phyloP scores from a whole-genome alignment of 768 basidiomycete species.

The Suillus brevipes region DNA sequence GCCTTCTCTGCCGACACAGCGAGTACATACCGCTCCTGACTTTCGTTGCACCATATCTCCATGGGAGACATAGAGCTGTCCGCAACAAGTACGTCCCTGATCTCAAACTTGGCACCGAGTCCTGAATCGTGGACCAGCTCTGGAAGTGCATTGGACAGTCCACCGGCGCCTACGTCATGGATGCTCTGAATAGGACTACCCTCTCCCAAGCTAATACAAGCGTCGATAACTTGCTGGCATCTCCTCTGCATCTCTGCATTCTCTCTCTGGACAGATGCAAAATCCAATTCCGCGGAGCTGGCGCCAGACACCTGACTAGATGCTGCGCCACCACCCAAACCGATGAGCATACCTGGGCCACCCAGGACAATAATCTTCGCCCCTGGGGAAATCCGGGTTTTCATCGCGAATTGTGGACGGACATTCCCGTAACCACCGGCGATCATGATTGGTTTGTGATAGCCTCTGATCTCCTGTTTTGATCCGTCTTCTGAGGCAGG shows the following conservation, averaged over 20 bases:
- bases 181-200: constrained; percentile 89
- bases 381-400: constrained; percentile 73
- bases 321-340: constrained; percentile 94
- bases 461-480: constrained; percentile 76
- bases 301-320: constrained; percentile 91
- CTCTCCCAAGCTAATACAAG: constrained; percentile 64
- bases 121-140: constrained; percentile 95
- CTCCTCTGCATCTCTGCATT: constrained; percentile 98
- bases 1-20: constrained; percentile 73
- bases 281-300: constrained; percentile 90
- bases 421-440: constrained; percentile 97
- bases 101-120: constrained; percentile 92
- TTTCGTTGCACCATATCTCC: constrained; percentile 99
- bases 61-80: constrained; percentile 96
- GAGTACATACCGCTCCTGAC: constrained; percentile 95
- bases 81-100: constrained; percentile 88
- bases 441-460: constrained; percentile 99
- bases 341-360: constrained; percentile 95
- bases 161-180: constrained; percentile 98
- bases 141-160: constrained; percentile 93
- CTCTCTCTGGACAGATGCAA: constrained; percentile 95
- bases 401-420: constrained; percentile 77
- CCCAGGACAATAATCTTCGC: constrained; percentile 92
- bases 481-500: constrained; percentile 49
- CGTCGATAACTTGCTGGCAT: constrained; percentile 96